phyloP scores from a whole-genome alignment of 2,329 filamentous ascomycete genomes.

The Leptographium wingfieldii region DNA sequence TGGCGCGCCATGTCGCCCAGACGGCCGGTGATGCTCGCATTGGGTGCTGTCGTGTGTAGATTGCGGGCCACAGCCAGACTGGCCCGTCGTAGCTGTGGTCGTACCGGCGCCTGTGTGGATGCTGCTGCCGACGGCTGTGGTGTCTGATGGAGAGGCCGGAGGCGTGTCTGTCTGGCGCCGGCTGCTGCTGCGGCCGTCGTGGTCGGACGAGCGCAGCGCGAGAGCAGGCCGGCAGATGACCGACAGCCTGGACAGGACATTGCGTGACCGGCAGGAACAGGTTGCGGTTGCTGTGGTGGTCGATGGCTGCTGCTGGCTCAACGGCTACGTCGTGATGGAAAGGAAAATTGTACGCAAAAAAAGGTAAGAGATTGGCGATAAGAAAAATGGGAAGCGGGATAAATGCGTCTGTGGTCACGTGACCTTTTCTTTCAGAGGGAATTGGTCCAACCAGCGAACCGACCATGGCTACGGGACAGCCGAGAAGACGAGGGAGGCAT shows the following conservation, averaged over 20 bases:
- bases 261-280: background rate
- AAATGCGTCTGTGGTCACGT: background rate
- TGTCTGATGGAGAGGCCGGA: background rate
- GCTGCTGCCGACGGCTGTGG: background rate
- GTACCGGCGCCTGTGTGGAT: background rate
- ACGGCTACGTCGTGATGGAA: background rate
- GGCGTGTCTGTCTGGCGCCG: background rate
- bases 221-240: slow-evolving; percentile 28
- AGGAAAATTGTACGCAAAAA: background rate
- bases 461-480: background rate
- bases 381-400: background rate
- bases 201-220: slow-evolving; percentile 15
- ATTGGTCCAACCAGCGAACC: too few species aligned
- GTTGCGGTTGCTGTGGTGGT: too few species aligned
- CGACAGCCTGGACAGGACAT: slow-evolving; percentile 40
- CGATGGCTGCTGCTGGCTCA: too few species aligned
- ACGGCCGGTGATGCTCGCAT: slow-evolving; percentile 6
- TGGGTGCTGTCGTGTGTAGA: slow-evolving; percentile 5
- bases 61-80: background rate
- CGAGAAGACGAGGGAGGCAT: slow-evolving; percentile 75
- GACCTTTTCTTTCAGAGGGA: background rate
- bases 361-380: background rate
- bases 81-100: background rate
- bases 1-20: slow-evolving; percentile 12
- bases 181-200: background rate